A percentile compares a stretch with the other conserved stretches of the same genome.
These are phyloP conservation scores for Kitagawia praeruptora DNA, from an alignment of 129 eudicot genomes.

Conservation along the genomic window DNA sequence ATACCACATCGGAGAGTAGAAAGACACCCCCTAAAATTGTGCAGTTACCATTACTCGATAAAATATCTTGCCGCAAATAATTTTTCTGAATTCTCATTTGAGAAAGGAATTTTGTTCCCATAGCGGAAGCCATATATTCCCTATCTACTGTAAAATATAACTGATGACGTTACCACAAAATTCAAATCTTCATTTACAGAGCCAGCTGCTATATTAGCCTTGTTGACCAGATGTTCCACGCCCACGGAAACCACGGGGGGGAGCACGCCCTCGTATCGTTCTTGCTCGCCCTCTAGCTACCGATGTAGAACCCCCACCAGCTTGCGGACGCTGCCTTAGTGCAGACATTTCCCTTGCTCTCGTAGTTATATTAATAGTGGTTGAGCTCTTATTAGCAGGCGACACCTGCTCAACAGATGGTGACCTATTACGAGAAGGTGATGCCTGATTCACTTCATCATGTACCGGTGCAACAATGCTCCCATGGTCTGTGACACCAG, in stretches of 20 bases:
- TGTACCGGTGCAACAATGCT: background rate
- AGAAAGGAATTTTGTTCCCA: background rate
- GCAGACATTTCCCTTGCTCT: too few relatives aligned
- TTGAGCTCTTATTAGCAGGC: too few relatives aligned
- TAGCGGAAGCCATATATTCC: background rate
- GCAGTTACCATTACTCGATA: background rate
- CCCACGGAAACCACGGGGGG: constrained; percentile 25
- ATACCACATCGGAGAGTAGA: too few relatives aligned
- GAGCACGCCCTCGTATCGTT: background rate
- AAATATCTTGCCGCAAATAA: background rate
- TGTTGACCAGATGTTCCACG: constrained; percentile 52
- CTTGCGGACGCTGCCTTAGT: too few relatives aligned
- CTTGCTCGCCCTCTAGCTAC: constrained; percentile 63
- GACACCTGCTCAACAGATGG: constrained; percentile 20
- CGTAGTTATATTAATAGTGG: too few relatives aligned
- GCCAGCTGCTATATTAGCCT: constrained; percentile 11
- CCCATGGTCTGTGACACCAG: constrained; percentile 11
- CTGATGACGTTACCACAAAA: background rate
- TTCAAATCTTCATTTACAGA: background rate
- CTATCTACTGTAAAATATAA: background rate
- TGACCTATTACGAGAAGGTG: constrained; percentile 6
- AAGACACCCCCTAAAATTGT: background rate
- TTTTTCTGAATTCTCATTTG: background rate
- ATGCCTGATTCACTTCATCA: background rate
- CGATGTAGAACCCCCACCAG: constrained; percentile 16